Evolutionary conservation across 305 asterid species (phyloP).

Genomic region (Solanum hybrid): DNA sequence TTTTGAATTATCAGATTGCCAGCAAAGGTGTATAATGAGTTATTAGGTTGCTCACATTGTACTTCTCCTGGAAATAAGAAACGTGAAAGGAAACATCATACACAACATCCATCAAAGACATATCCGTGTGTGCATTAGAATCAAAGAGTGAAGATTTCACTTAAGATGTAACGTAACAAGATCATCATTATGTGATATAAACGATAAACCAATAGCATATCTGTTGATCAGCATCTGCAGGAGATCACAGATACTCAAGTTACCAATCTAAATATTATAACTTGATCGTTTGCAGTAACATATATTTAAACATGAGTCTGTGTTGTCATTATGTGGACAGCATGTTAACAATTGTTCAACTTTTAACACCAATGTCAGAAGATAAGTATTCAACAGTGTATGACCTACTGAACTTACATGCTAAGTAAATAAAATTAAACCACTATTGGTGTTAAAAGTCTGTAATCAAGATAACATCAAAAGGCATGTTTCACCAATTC

Average conservation of each 20-base stretch:
- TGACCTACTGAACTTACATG: not conserved
- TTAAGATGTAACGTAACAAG: not conserved
- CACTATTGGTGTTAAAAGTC: not conserved
- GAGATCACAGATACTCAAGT: not conserved
- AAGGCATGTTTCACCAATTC: not conserved
- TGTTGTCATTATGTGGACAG: not conserved
- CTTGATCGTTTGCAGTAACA: not conserved
- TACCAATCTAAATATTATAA: not conserved
- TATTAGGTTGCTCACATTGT: conserved; percentile 99
- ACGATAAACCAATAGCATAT: not conserved
- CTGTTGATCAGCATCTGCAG: not conserved
- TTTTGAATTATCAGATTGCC: conserved; percentile 87
- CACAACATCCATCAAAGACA: not conserved
- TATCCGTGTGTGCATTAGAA: not conserved
- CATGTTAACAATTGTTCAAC: not conserved
- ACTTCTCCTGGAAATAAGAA: conserved; percentile 70
- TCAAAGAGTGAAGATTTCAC: not conserved
- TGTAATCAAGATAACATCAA: not conserved
- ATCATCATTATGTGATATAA: not conserved
- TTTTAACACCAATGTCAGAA: not conserved
- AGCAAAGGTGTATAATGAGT: conserved; percentile 92
- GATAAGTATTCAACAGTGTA: not conserved
- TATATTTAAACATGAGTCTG: not conserved
- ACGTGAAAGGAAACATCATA: not conserved
- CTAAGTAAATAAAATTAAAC: not conserved